These are phyloP conservation scores for Epichloe glyceriae DNA, from an alignment of 2,329 filamentous ascomycete species.

Conservation along the genomic window DNA sequence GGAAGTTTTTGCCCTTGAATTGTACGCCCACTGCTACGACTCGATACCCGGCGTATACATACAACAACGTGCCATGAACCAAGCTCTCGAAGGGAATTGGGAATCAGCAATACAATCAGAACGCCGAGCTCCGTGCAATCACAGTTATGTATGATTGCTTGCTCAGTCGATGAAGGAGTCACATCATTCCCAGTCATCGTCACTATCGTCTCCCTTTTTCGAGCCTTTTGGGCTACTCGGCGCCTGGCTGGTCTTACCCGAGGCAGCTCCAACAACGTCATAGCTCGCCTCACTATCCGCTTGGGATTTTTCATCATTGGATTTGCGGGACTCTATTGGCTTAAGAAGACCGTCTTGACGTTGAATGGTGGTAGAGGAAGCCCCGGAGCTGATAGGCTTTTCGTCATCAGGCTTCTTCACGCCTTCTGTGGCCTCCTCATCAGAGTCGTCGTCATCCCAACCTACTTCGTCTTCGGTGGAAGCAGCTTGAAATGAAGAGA, in stretches of 20 bases:
- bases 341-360: constrained; percentile 41
- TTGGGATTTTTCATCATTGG: constrained; percentile 80
- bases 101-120: constrained; percentile 15
- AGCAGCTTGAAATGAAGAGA: constrained; percentile 36
- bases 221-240: constrained; percentile 51
- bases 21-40: constrained; percentile 3
- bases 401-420: constrained; percentile 12
- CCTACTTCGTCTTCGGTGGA: constrained; percentile 58
- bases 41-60: constrained; percentile 16
- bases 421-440: constrained; percentile 25
- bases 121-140: constrained; percentile 15
- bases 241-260: constrained; percentile 64
- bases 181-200: constrained; percentile 10
- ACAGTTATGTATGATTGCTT: neutral
- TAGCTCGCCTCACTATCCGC: constrained; percentile 93
- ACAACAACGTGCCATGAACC: constrained; percentile 3
- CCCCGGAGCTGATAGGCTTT: constrained; percentile 34
- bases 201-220: constrained; percentile 34
- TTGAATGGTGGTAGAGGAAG: constrained; percentile 49
- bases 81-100: constrained; percentile 3
- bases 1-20: neutral
- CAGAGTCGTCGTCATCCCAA: constrained; percentile 58
- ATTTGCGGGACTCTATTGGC: constrained; percentile 52
- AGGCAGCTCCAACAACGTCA: constrained; percentile 72
- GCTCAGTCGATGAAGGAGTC: neutral